Percentiles rank a stretch among this genome's conserved stretches.
Evolutionary conservation across 1,284 basidiomycete species (phyloP).

Genomic region (Fomitiporia mediterranea): DNA sequence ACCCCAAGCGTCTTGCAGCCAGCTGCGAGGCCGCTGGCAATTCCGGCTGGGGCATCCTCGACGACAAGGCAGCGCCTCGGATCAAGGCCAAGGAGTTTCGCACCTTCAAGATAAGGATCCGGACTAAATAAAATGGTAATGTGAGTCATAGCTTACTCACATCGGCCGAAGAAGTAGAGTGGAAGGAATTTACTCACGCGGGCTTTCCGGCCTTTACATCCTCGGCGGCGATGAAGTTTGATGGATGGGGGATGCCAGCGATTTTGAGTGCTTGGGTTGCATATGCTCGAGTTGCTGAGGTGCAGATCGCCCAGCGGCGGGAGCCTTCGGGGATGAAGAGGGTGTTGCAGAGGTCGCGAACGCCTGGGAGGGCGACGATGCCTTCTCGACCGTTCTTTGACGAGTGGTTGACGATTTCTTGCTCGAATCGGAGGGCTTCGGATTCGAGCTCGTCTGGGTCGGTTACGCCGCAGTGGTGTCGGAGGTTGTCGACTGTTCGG

Average conservation of each 20-base stretch:
- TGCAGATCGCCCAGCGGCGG: conserved; percentile 59
- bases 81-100: conserved; percentile 54
- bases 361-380: conserved; percentile 62
- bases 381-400: conserved; percentile 48
- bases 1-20: conserved; percentile 78
- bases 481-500: conserved; percentile 75
- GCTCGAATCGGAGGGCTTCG: conserved; percentile 64
- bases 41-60: conserved; percentile 82
- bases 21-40: conserved; percentile 69
- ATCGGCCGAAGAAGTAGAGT: not conserved
- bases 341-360: conserved; percentile 41
- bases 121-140: conserved; percentile 45
- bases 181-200: conserved; percentile 38
- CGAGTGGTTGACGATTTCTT: conserved; percentile 57
- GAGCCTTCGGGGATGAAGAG: conserved; percentile 27
- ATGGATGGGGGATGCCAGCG: conserved; percentile 51
- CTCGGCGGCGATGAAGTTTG: conserved; percentile 73
- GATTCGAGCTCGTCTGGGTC: conserved; percentile 64
- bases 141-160: conserved; percentile 23
- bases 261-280: conserved; percentile 49
- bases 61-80: conserved; percentile 71
- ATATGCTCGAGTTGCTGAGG: conserved; percentile 60
- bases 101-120: conserved; percentile 80
- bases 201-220: conserved; percentile 81
- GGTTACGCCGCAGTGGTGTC: conserved; percentile 61